Percentiles rank a stretch among this genome's conserved stretches.
These are phyloP conservation scores for Schwanniomyces etchellsii DNA, from an alignment of 1,139 yeast genomes.

Conservation along the genomic window DNA sequence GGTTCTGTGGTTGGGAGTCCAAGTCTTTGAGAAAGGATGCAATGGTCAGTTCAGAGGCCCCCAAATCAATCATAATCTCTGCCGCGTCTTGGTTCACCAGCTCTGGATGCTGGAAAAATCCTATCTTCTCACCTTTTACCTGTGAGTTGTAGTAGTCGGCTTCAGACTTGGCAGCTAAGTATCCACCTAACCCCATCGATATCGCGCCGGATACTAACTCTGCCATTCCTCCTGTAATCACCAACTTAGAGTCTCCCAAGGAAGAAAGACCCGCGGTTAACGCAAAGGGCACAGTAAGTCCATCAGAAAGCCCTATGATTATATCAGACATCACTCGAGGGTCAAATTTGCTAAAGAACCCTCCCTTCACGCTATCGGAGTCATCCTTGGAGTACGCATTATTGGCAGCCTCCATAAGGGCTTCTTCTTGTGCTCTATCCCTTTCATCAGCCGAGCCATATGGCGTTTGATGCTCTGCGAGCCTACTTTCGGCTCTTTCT, in stretches of 20 bases:
- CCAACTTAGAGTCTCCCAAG: conserved; percentile 67
- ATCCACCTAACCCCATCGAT: conserved; percentile 84
- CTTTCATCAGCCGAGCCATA: conserved; percentile 39
- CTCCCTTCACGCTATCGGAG: conserved; percentile 17
- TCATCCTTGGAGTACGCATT: conserved; percentile 13
- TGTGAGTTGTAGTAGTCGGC: conserved; percentile 64
- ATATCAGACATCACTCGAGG: conserved; percentile 80
- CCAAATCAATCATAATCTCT: conserved; percentile 65
- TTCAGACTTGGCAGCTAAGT: conserved; percentile 76
- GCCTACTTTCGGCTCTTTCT: conserved; percentile 28
- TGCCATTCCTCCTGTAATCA: conserved; percentile 82
- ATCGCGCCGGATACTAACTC: conserved; percentile 80
- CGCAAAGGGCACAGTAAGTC: conserved; percentile 81
- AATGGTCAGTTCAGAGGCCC: conserved; percentile 63
- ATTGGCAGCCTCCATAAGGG: conserved; percentile 24
- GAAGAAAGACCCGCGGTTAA: conserved; percentile 78
- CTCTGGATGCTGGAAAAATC: conserved; percentile 62
- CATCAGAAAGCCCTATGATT: conserved; percentile 75
- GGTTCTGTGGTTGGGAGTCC: conserved; percentile 59
- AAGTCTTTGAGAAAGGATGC: conserved; percentile 62
- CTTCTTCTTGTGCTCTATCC: conserved; percentile 38
- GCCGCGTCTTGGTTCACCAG: conserved; percentile 61
- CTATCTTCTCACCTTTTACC: conserved; percentile 64
- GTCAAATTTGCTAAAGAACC: conserved; percentile 42
- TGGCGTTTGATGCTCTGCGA: conserved; percentile 28